Evolutionary conservation across 139 green algal genomes (phyloP).

Genomic region (Choricystis sp.): DNA sequence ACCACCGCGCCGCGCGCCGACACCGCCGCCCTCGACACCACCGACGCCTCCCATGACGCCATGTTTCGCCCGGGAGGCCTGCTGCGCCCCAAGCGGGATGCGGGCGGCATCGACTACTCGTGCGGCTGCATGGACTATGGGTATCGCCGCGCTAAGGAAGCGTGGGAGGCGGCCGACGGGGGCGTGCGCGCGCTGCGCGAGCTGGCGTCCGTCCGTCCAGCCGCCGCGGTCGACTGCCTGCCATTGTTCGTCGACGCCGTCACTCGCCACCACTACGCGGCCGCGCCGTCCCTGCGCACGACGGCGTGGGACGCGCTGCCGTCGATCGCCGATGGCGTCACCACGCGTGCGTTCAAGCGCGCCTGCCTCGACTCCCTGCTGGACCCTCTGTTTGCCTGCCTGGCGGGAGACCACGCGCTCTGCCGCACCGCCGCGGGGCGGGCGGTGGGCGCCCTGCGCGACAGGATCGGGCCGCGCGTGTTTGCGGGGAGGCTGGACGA

Average conservation of each 20-base stretch:
- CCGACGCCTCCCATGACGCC: not conserved
- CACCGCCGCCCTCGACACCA: not conserved
- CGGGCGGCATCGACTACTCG: not conserved
- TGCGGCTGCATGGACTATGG: slow-evolving; percentile 75
- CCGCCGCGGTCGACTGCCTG: slow-evolving; percentile 29
- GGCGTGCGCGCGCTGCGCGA: slow-evolving; percentile 62
- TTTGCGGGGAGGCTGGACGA: slow-evolving; percentile 35
- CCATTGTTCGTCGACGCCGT: slow-evolving; percentile 42
- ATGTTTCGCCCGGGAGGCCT: no score
- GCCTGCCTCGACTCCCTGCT: slow-evolving; percentile 55
- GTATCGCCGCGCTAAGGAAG: slow-evolving; percentile 52
- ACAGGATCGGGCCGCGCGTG: slow-evolving; percentile 47
- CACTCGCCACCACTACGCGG: slow-evolving; percentile 38
- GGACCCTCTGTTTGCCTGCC: slow-evolving; percentile 40
- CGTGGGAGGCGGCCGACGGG: slow-evolving; percentile 83
- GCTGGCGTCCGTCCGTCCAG: slow-evolving; percentile 25
- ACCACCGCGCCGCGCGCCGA: no score
- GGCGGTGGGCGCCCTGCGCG: slow-evolving; percentile 32
- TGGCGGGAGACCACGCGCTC: slow-evolving; percentile 48
- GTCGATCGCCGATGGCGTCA: slow-evolving; percentile 33
- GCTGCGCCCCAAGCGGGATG: not conserved
- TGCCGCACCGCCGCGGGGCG: slow-evolving; percentile 39
- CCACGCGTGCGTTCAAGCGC: slow-evolving; percentile 55
- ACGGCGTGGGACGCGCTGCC: slow-evolving; percentile 61
- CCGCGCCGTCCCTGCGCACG: slow-evolving; percentile 48